These are phyloP conservation scores for Myxozyma monticola DNA, from an alignment of 805 yeast species.

Conservation along the genomic window DNA sequence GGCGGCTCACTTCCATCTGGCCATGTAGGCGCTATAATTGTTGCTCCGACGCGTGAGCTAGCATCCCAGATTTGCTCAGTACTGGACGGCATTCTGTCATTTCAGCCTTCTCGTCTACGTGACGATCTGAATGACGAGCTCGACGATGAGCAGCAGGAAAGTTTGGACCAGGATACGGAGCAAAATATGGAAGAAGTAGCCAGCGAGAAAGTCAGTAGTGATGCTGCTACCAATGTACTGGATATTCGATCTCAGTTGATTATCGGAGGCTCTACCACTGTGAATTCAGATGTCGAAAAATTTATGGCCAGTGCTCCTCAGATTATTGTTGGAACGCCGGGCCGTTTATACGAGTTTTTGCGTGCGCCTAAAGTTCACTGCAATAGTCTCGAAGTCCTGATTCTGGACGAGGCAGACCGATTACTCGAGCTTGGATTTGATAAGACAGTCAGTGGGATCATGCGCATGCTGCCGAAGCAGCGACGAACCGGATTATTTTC, in stretches of 20 bases:
- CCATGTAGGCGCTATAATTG: conserved; percentile 66
- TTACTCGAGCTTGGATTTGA: conserved; percentile 76
- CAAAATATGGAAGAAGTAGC: background rate
- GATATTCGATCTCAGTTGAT: conserved; percentile 45
- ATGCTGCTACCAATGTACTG: conserved; percentile 12
- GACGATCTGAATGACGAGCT: background rate
- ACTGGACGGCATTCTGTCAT: conserved; percentile 57
- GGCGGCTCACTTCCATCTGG: conserved; percentile 48
- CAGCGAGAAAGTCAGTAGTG: conserved; percentile 29
- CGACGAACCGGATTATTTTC: conserved; percentile 91
- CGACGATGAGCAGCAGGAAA: conserved; percentile 27
- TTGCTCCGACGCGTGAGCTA: conserved; percentile 68
- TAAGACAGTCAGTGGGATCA: conserved; percentile 64
- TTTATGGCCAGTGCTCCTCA: conserved; percentile 63
- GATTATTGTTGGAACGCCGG: conserved; percentile 88
- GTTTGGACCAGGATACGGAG: conserved; percentile 6
- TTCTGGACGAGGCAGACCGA: conserved; percentile 92
- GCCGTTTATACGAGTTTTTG: conserved; percentile 76
- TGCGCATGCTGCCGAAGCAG: conserved; percentile 78
- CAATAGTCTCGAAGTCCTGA: conserved; percentile 64
- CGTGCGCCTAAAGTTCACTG: conserved; percentile 57
- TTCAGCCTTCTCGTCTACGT: conserved; percentile 46
- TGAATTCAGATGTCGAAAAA: conserved; percentile 67
- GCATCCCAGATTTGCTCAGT: conserved; percentile 62
- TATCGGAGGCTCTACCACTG: conserved; percentile 43